Evolutionary conservation across 1,284 basidiomycete species (phyloP).

Genomic region (Marasmius fiardii): DNA sequence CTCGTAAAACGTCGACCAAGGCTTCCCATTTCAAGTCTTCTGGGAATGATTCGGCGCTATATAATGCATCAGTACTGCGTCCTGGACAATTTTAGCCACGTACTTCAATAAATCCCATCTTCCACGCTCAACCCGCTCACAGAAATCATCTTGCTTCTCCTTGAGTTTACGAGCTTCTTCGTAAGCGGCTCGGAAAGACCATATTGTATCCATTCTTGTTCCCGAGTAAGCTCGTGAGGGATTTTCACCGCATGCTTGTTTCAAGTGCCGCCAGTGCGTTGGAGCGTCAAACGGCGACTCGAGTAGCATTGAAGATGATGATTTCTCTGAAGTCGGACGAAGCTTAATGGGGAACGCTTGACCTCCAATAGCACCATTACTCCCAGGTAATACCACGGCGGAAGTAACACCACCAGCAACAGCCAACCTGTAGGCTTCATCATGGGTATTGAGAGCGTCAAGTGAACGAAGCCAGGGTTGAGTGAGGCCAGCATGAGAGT

Average conservation of each 20-base stretch:
- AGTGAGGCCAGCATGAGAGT: conserved; percentile 33
- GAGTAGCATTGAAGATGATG: conserved; percentile 52
- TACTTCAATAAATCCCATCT: background rate
- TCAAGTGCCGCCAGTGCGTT: conserved; percentile 60
- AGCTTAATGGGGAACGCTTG: conserved; percentile 70
- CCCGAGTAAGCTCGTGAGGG: conserved; percentile 31
- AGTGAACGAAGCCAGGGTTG: conserved; percentile 20
- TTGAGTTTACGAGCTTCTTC: conserved; percentile 62
- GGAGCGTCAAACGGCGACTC: conserved; percentile 51
- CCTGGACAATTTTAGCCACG: background rate
- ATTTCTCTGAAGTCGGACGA: conserved; percentile 50
- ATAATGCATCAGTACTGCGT: conserved; percentile 34
- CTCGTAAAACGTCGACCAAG: conserved; percentile 79
- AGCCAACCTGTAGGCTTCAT: conserved; percentile 42
- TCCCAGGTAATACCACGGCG: conserved; percentile 43
- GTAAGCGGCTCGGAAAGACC: conserved; percentile 32
- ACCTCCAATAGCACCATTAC: conserved; percentile 61
- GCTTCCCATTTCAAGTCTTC: conserved; percentile 79
- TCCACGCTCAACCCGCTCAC: conserved; percentile 40
- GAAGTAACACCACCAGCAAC: conserved; percentile 47
- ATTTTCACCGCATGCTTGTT: conserved; percentile 42
- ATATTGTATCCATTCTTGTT: conserved; percentile 25
- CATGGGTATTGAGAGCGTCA: conserved; percentile 48
- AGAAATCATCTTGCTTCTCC: conserved; percentile 61
- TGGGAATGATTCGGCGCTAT: conserved; percentile 59